A percentile compares a stretch with the other conserved stretches of the same genome.
These are phyloP conservation scores for Posidonia oceanica DNA, from an alignment of 116 monocot species.

Conservation along the genomic window DNA sequence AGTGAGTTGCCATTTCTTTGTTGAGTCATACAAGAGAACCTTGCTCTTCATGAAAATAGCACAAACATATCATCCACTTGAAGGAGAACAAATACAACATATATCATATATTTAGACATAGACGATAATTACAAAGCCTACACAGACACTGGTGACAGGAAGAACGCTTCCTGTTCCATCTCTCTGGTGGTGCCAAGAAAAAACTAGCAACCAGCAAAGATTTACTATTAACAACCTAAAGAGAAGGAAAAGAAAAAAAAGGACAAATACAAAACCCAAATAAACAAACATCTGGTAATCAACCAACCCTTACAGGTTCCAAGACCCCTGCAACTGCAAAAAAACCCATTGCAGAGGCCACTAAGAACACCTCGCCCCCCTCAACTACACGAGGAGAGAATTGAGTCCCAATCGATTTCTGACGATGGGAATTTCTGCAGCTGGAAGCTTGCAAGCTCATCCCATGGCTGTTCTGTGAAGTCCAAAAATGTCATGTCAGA, in stretches of 20 bases:
- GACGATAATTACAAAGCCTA: background rate
- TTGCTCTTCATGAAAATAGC: too few relatives aligned
- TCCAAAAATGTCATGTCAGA: constrained; percentile 49
- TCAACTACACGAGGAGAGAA: constrained; percentile 21
- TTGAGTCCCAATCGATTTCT: constrained; percentile 77
- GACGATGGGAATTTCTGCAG: constrained; percentile 46
- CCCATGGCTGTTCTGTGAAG: constrained; percentile 44
- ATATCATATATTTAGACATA: background rate
- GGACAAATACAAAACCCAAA: background rate
- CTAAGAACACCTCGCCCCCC: background rate
- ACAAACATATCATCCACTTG: too few relatives aligned
- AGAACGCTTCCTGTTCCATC: too few relatives aligned
- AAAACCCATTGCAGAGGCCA: constrained; percentile 6
- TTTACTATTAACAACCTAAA: too few relatives aligned
- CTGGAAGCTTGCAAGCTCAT: constrained; percentile 30
- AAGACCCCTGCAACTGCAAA: background rate
- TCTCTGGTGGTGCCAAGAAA: constrained; percentile 2
- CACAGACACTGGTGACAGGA: too few relatives aligned
- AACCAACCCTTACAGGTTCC: background rate
- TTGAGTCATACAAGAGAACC: too few relatives aligned
- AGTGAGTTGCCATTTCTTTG: too few relatives aligned
- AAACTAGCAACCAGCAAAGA: background rate
- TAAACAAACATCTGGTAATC: background rate
- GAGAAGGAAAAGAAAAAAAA: too few relatives aligned
- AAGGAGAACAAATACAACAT: too few relatives aligned